These are phyloP conservation scores for Rosellinia necatrix DNA, from an alignment of 2,329 filamentous ascomycete species.

Conservation along the genomic window DNA sequence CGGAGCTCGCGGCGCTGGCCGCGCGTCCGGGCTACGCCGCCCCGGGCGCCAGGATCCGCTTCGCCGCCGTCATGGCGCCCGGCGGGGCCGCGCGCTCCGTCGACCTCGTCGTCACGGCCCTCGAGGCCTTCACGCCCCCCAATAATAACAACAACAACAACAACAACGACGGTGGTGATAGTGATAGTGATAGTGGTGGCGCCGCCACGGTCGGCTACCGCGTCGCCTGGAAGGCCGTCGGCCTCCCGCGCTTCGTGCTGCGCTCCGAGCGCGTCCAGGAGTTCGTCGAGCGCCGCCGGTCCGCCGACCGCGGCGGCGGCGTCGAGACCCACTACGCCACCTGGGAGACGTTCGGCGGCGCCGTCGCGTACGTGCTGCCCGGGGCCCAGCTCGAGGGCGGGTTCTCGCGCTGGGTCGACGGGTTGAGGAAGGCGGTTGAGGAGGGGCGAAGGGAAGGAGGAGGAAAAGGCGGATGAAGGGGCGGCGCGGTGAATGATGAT, in stretches of 20 bases:
- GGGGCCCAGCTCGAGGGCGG: constrained; percentile 21
- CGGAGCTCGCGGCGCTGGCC: constrained; percentile 4
- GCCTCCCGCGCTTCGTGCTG: constrained; percentile 20
- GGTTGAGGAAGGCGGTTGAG: constrained; percentile 23
- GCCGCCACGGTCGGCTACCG: no score
- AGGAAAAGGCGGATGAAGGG: not conserved
- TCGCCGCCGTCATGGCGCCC: constrained; percentile 23
- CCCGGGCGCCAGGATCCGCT: constrained; percentile 16
- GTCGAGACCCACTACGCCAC: constrained; percentile 14
- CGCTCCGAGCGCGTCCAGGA: constrained; percentile 28
- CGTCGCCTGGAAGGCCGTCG: constrained; percentile 20
- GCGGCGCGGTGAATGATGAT: not conserved
- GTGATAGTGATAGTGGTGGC: no score
- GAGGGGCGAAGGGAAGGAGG: not conserved
- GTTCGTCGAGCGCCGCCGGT: constrained; percentile 19
- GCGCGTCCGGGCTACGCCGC: not conserved
- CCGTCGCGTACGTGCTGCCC: constrained; percentile 19
- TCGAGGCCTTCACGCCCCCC: constrained; percentile 20
- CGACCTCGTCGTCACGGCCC: constrained; percentile 20
- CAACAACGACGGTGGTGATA: no score
- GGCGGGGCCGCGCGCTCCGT: constrained; percentile 12
- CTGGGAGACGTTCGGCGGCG: constrained; percentile 27
- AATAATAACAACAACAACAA: no score
- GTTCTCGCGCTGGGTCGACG: constrained; percentile 23
- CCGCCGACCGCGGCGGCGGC: not conserved